Evolutionary conservation across 495 filamentous ascomycete species (phyloP), one percentile per base, ranked within the genome.

Genomic region (Glarea lozoyensis): DNA sequence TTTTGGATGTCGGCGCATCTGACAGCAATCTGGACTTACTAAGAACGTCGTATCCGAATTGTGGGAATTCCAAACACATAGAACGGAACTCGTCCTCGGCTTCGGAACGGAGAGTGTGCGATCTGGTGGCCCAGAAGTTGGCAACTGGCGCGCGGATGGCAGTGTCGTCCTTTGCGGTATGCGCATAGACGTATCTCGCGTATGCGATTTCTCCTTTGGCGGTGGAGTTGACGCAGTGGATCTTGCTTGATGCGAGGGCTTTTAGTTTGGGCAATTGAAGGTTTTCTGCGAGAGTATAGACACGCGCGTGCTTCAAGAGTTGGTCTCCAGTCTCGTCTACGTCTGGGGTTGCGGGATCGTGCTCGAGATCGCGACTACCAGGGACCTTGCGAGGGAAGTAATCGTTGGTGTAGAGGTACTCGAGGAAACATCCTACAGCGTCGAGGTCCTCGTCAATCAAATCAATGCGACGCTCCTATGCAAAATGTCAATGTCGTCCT

Each of bases 1-100:
- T 13, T 37, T 32, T 19, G 9, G 6, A n/a, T 6, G 16, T 37
- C 22, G 4, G 10, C 4, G 9, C 35, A 20, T 11, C 6, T n/a
- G 16, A 20, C 9, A 37, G 15, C 33, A 33, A n/a, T n/a, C 7
- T n/a, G 20, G 41, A 65, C 69, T 44, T 65, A 73, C 71, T 74
- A 18, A 95, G 70, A n/a, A 97, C 84, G 63, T 97, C 90, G 62
- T 84, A 94, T 24, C 79, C 79, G 48, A 97, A 95, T 54, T 90
- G 80, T 12, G 89, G 90, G 50, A 82, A 89, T 59, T 94, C 86
- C 41, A 93, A 64, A 65, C 90, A 93, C 61, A 95, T 75, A 38
- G 66, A 58, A 53, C 78, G 72, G 68, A 94, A 94, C 54, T 84
- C 81, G 0, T 81, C 76, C 57, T 89, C 84, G 24, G 88, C 84